phyloP scores from a whole-genome alignment of 2,329 filamentous ascomycete species.

The Ascochyta pisi region DNA sequence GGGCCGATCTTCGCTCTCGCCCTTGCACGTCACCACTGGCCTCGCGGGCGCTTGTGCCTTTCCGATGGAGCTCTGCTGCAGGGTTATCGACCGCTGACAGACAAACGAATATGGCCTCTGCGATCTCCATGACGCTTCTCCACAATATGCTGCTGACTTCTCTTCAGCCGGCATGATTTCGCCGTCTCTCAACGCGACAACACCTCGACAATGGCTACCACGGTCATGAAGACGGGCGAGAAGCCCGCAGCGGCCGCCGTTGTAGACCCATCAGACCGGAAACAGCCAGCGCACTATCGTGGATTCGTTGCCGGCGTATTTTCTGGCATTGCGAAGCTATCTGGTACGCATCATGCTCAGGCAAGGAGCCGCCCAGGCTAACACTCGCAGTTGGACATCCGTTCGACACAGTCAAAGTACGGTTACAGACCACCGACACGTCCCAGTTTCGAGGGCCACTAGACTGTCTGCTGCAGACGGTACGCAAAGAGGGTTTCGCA shows the following conservation, averaged over 20 bases:
- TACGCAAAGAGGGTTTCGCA: conserved; percentile 81
- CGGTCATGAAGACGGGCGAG: conserved; percentile 41
- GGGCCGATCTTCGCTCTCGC: conserved; percentile 15
- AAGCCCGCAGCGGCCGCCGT: conserved; percentile 35
- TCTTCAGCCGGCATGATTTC: conserved; percentile 32
- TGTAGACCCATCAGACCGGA: conserved; percentile 37
- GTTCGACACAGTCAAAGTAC: conserved; percentile 97
- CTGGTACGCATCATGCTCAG: conserved; percentile 63
- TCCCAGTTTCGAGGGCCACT: conserved; percentile 84
- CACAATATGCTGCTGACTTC: conserved; percentile 13
- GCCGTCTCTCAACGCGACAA: conserved; percentile 5
- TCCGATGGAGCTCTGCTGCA: conserved; percentile 30
- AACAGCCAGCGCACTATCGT: conserved; percentile 71
- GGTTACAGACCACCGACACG: conserved; percentile 82
- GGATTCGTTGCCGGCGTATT: conserved; percentile 98
- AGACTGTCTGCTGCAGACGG: conserved; percentile 82
- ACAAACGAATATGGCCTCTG: conserved; percentile 11
- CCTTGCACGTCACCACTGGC: conserved; percentile 39
- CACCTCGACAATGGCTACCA: conserved; percentile 43
- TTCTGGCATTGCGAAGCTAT: conserved; percentile 88
- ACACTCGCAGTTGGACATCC: conserved; percentile 63
- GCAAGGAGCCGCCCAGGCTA: conserved; percentile 10
- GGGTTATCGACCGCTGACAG: conserved; percentile 15
- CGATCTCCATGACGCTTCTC: conserved; percentile 7
- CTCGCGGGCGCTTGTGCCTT: conserved; percentile 43